Base-by-base conservation (phyloP, 345 rosid species). In the Aethionema arabicum region DNA sequence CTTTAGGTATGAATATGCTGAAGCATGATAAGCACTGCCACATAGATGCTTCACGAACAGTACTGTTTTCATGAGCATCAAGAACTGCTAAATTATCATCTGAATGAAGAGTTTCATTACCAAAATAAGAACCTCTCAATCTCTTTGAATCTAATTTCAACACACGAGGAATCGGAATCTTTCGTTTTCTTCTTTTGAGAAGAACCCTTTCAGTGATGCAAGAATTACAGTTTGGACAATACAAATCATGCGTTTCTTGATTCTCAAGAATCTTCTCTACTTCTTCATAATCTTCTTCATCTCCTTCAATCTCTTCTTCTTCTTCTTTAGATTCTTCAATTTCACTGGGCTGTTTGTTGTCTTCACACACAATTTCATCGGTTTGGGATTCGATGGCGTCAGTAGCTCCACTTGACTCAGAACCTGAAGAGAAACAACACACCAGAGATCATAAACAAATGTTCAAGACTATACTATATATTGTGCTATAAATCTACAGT, bases 1-100 rank as follows among this genome's bases (percentile, higher is more conserved):
- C 90, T 78, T 39, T 59, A 52, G 80, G 91, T 63, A 76, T 52
- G 80, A 89, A 81, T 59, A 89, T 30, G 79, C 83, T 82, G 80
- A 85, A 78, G 76, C 96, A 92, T 33, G 93, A 80, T 70, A 82
- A 74, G 77, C 96, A 92, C 79, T 80, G 73, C 76, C 79, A 82
- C 11, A 65, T 66, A 70, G 75, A 72, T 0, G 74, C 68, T 31
- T 67, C 75, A 31, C 0, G 49, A 30, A 6, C 27, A 16, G 36
- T 12, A n/a, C n/a, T n/a, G 30, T 9, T 62, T 39, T 40, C 65
- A 55, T 35, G 80, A 52, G 27, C 59, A 15, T 12, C 43, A 13
- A 58, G 31, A 56, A 55, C 37, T 41, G 74, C 57, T 29, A 35
- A 21, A 59, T 46, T 66, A 72, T 64, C 39, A 13, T 11, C 15